Conservation (phyloP, 1,139 yeast species). For the Pichia sp. region DNA sequence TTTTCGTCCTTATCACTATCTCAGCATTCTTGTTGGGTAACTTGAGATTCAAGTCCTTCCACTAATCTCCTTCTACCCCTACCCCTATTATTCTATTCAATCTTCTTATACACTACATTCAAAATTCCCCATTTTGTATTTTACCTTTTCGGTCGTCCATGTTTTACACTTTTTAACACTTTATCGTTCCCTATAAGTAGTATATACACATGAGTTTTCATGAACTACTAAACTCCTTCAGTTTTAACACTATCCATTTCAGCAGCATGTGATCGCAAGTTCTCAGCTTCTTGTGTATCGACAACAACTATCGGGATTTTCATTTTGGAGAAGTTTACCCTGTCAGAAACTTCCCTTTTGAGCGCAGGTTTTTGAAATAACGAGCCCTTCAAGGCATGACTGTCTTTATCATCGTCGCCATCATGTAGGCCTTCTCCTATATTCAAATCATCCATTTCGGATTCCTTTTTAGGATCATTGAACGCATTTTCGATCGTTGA, state of each 20-base stretch:
- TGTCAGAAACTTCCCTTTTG: neutral
- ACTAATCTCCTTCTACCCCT: neutral
- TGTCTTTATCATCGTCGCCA: slow-evolving; percentile 5
- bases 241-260: neutral
- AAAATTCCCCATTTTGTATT: neutral
- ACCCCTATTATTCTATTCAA: neutral
- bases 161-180: neutral
- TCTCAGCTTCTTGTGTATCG: slow-evolving; percentile 28
- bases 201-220: neutral
- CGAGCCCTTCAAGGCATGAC: slow-evolving; percentile 7
- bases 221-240: neutral
- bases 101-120: neutral
- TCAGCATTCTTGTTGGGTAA: slow-evolving; percentile 12
- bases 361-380: slow-evolving; percentile 7
- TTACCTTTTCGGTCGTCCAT: neutral
- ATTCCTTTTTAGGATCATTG: neutral
- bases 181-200: neutral
- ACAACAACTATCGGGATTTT: slow-evolving; percentile 27
- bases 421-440: slow-evolving; percentile 11
- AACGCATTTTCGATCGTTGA: slow-evolving; percentile 7
- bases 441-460: slow-evolving; percentile 8
- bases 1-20: slow-evolving; percentile 4
- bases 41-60: slow-evolving; percentile 4
- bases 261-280: slow-evolving; percentile 18
- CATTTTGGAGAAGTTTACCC: neutral